A percentile compares a stretch with the other conserved stretches of the same genome.
These are phyloP conservation scores for Xylariaceae sp. DNA, from an alignment of 2,329 filamentous ascomycete species.

Conservation along the genomic window DNA sequence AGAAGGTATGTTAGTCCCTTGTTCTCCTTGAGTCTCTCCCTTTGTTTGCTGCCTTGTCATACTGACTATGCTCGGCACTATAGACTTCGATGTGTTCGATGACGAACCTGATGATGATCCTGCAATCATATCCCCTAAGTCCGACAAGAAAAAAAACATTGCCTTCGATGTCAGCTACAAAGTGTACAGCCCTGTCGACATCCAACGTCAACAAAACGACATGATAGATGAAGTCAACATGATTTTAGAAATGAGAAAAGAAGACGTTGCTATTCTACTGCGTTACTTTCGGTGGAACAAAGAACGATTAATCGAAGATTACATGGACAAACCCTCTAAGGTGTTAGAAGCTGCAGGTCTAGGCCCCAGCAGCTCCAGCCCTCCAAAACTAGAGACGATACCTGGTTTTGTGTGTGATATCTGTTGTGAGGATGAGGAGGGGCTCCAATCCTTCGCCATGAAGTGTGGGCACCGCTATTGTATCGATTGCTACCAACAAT, in stretches of 20 bases:
- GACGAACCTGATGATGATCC: slow-evolving; percentile 57
- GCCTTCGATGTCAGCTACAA: slow-evolving; percentile 84
- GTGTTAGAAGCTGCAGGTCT: slow-evolving; percentile 85
- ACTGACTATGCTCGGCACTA: slow-evolving; percentile 4
- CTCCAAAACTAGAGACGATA: slow-evolving; percentile 70
- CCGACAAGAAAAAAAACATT: slow-evolving; percentile 68
- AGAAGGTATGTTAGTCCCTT: slow-evolving; percentile 46
- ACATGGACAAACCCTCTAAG: slow-evolving; percentile 85
- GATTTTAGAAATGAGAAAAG: slow-evolving; percentile 85
- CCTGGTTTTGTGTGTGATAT: slow-evolving; percentile 90
- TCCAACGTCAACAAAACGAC: slow-evolving; percentile 81
- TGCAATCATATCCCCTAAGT: slow-evolving; percentile 62
- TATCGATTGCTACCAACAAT: slow-evolving; percentile 88
- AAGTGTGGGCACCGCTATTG: slow-evolving; percentile 95
- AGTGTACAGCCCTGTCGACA: slow-evolving; percentile 78
- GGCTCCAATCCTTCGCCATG: slow-evolving; percentile 84
- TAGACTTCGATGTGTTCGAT: slow-evolving; percentile 64
- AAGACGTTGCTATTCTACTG: slow-evolving; percentile 87
- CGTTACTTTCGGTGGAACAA: slow-evolving; percentile 95
- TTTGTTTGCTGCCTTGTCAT: background rate
- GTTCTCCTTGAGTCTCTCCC: slow-evolving; percentile 5
- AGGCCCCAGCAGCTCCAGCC: slow-evolving; percentile 61
- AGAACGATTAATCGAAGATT: slow-evolving; percentile 89
- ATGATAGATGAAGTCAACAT: slow-evolving; percentile 89
- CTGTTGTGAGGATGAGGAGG: slow-evolving; percentile 85